A percentile compares a stretch with the other conserved stretches of the same genome.
Conservation (phyloP, 192 early-diverging fungal genomes). For the Entomortierella chlamydospora region DNA sequence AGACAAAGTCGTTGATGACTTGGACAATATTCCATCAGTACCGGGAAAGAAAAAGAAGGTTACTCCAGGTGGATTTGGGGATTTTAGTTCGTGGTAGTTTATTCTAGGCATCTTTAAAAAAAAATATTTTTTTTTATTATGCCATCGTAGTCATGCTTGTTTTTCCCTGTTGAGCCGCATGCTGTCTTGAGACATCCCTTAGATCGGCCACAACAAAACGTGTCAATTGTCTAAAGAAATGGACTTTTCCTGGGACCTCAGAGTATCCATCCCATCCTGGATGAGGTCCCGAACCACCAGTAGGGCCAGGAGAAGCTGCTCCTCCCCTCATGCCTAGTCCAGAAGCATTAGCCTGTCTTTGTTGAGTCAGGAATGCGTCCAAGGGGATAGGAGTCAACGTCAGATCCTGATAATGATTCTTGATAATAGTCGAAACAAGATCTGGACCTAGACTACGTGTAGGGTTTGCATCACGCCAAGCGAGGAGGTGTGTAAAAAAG, state of each 20-base stretch:
- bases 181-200: constrained; percentile 12
- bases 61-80: constrained; percentile 45
- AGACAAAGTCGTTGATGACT: constrained; percentile 7
- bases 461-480: constrained; percentile 46
- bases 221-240: constrained; percentile 44
- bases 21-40: constrained; percentile 7
- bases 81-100: constrained; percentile 60
- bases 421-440: constrained; percentile 44
- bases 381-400: constrained; percentile 28
- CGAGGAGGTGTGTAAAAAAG: constrained; percentile 40
- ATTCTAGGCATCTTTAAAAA: too few relatives aligned
- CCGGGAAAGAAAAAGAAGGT: constrained; percentile 53
- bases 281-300: constrained; percentile 22
- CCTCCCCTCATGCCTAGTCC: too few relatives aligned
- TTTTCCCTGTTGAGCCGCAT: too few relatives aligned
- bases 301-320: neutral
- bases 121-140: too few relatives aligned
- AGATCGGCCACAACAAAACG: constrained; percentile 41
- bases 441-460: constrained; percentile 48
- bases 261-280: constrained; percentile 48
- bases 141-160: too few relatives aligned
- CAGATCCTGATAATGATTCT: constrained; percentile 45
- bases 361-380: constrained; percentile 17
- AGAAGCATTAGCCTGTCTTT: too few relatives aligned
- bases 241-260: constrained; percentile 38